Evolutionary conservation across 148 eudicot genomes (phyloP).

Genomic region (Spergularia marina): DNA sequence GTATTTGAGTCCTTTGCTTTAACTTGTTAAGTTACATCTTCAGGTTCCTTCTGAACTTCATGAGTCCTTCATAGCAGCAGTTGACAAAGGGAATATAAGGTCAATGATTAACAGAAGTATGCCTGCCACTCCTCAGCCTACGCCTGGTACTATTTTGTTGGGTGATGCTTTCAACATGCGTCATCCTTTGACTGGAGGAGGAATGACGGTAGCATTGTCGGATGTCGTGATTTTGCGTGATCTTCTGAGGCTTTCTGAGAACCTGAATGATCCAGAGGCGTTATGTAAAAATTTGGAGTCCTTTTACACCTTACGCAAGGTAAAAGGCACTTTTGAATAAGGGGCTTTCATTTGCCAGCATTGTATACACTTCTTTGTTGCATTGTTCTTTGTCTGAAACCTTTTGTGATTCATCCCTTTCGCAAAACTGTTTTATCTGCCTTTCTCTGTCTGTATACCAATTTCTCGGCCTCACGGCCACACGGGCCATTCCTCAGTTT

Average conservation of each 20-base stretch:
- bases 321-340: slow-evolving; percentile 15
- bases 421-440: too few species aligned
- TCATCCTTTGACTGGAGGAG: slow-evolving; percentile 85
- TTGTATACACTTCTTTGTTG: too few species aligned
- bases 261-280: slow-evolving; percentile 38
- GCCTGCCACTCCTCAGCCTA: slow-evolving; percentile 70
- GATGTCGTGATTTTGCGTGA: slow-evolving; percentile 53
- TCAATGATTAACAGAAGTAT: slow-evolving; percentile 77
- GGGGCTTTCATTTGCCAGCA: too few species aligned
- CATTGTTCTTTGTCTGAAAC: too few species aligned
- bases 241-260: not conserved
- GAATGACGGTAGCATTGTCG: slow-evolving; percentile 81
- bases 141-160: slow-evolving; percentile 71
- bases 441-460: too few species aligned
- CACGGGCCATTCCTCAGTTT: too few species aligned
- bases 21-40: slow-evolving; percentile 3
- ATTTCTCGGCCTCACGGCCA: too few species aligned
- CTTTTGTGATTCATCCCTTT: too few species aligned
- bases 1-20: slow-evolving; percentile 2
- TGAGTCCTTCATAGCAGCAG: slow-evolving; percentile 56
- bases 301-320: slow-evolving; percentile 77
- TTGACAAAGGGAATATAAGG: slow-evolving; percentile 62
- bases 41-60: slow-evolving; percentile 59
- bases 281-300: slow-evolving; percentile 56
- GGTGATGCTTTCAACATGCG: slow-evolving; percentile 94